Percentiles rank a stretch among this genome's conserved stretches.
Evolutionary conservation across 2,329 filamentous ascomycete genomes (phyloP).

Genomic region (Alternaria novae-zelandiae): DNA sequence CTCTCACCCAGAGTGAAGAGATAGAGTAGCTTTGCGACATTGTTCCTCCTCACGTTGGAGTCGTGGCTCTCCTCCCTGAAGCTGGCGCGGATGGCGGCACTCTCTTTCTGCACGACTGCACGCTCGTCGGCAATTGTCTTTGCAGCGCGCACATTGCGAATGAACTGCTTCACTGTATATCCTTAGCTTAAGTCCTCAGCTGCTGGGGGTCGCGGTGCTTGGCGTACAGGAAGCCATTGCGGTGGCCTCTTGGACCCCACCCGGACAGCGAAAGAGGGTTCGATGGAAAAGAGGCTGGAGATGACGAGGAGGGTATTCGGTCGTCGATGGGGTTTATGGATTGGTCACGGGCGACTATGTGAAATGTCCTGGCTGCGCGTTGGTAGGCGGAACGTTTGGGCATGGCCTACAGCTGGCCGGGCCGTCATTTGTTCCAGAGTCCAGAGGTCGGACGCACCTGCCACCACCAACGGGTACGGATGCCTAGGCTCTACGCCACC

Average conservation of each 20-base stretch:
- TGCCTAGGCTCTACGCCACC: not conserved
- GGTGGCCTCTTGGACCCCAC: slow-evolving; percentile 59
- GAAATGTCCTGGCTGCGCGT: slow-evolving; percentile 18
- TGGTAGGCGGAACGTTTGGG: slow-evolving; percentile 24
- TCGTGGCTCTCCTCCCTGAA: slow-evolving; percentile 97
- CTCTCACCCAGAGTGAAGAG: slow-evolving; percentile 97
- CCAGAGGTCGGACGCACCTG: slow-evolving; percentile 20
- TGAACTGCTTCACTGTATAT: slow-evolving; percentile 93
- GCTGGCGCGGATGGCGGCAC: slow-evolving; percentile 94
- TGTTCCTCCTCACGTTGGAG: slow-evolving; percentile 90
- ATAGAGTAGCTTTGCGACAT: slow-evolving; percentile 97
- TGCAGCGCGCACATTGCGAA: slow-evolving; percentile 96
- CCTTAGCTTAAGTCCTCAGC: slow-evolving; percentile 37
- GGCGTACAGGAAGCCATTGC: slow-evolving; percentile 64
- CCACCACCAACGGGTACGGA: not conserved
- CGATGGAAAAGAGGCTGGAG: slow-evolving; percentile 13
- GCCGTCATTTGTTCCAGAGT: slow-evolving; percentile 27
- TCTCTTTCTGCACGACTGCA: slow-evolving; percentile 98
- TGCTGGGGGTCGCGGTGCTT: slow-evolving; percentile 27
- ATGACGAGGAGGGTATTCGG: not conserved
- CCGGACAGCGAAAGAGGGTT: slow-evolving; percentile 34
- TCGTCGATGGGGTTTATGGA: not conserved
- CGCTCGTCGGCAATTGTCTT: slow-evolving; percentile 99
- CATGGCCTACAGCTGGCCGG: slow-evolving; percentile 29
- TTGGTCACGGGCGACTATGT: slow-evolving; percentile 6